phyloP scores from a whole-genome alignment of 306 rosid genomes.

The Trifolium repens region DNA sequence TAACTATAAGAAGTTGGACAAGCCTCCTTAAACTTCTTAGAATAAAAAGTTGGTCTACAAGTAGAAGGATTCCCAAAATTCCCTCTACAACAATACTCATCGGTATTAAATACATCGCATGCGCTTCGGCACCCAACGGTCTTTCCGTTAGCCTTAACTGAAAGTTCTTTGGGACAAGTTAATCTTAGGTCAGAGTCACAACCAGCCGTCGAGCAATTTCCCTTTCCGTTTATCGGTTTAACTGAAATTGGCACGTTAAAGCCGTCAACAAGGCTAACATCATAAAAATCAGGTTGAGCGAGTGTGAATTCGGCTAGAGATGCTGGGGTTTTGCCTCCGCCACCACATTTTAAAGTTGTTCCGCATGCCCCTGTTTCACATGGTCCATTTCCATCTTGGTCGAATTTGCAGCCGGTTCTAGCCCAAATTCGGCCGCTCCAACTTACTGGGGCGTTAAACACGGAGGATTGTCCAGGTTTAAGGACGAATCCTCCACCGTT shows the following conservation, averaged over 20 bases:
- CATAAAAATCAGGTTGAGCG: conserved; percentile 63
- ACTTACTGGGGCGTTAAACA: conserved; percentile 63
- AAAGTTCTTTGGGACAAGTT: conserved; percentile 61
- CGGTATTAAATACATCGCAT: conserved; percentile 77
- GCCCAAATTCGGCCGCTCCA: conserved; percentile 98
- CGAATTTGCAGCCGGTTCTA: conserved; percentile 87
- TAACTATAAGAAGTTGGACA: conserved; percentile 90
- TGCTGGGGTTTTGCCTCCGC: conserved; percentile 77
- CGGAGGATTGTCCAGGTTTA: conserved; percentile 63
- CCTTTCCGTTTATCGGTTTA: conserved; percentile 63
- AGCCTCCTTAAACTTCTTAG: conserved; percentile 75
- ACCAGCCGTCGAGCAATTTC: conserved; percentile 72
- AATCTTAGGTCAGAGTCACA: conserved; percentile 69
- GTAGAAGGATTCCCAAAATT: conserved; percentile 60
- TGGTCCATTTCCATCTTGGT: conserved; percentile 55
- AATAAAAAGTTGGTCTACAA: conserved; percentile 78
- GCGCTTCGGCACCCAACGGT: conserved; percentile 81
- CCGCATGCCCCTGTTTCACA: conserved; percentile 89
- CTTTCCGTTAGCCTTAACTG: conserved; percentile 61
- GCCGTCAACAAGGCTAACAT: conserved; percentile 92
- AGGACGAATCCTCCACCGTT: conserved; percentile 78
- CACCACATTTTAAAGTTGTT: conserved; percentile 53
- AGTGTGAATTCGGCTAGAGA: conserved; percentile 85
- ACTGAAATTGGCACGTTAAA: conserved; percentile 71
- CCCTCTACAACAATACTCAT: conserved; percentile 93